Evolutionary conservation across 306 rosid species (phyloP).

Genomic region (Acacia crassicarpa): DNA sequence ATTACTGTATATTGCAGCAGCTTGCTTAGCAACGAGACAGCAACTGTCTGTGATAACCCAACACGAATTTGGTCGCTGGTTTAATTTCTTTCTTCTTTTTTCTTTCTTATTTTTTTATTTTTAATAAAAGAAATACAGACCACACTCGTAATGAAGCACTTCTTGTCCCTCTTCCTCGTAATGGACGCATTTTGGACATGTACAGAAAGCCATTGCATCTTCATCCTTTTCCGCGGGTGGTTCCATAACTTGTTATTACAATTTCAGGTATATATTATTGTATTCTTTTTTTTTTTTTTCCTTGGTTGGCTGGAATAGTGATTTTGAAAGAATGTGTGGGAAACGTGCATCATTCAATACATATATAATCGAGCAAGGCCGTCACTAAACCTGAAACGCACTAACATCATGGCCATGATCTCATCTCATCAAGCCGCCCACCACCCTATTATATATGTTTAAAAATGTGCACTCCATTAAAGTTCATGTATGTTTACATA

Average conservation of each 20-base stretch:
- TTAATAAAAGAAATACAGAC: not conserved
- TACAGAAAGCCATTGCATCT: not conserved
- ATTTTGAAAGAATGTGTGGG: not conserved
- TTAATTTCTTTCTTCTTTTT: no score
- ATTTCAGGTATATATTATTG: no score
- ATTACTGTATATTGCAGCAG: not conserved
- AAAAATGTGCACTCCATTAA: not conserved
- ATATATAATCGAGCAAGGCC: not conserved
- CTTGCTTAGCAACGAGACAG: not conserved
- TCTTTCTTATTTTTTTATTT: no score
- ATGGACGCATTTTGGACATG: not conserved
- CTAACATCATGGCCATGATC: not conserved
- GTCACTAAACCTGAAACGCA: not conserved
- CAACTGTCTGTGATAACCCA: not conserved
- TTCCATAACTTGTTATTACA: not conserved
- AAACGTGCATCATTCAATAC: not conserved
- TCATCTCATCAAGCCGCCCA: not conserved
- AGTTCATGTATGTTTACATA: not conserved
- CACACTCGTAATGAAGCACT: not conserved
- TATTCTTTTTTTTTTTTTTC: not conserved
- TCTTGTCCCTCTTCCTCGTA: not conserved
- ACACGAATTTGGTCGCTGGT: not conserved
- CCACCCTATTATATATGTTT: not conserved
- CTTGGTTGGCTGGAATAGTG: not conserved
- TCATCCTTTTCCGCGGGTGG: not conserved